Evolutionary conservation across 2,329 filamentous ascomycete species (phyloP), one percentile per base, ranked within the genome.

Genomic region (Lasiodiplodia citricola): DNA sequence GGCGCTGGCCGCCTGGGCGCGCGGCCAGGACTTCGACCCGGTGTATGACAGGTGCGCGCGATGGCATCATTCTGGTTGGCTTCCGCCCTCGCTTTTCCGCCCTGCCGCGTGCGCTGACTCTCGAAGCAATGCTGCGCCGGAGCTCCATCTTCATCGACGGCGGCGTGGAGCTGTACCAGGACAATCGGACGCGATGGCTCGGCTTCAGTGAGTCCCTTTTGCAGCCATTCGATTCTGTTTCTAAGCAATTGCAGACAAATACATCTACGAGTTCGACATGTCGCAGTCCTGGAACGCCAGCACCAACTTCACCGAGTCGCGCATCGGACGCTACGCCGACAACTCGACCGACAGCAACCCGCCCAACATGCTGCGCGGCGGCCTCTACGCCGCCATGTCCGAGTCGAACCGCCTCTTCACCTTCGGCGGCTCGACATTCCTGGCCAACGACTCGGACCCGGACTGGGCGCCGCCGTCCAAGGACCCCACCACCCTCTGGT

Each of bases 351-450:
- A 21, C n/a, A 16, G 18, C 16, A 50, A 64, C n/a, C 74, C 75
- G 1, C 76, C 76, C 4, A 50, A 74, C 16, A 67, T 76, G 16
- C 54, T 76, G 28, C 72, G 74, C 13, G 78, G 77, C 7, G 74
- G 75, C 7, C 62, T 80, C 25, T 79, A 72, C 57, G 70, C 73
- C 8, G 77, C 76, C 25, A 35, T 70, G 11, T 35, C 71, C 3
- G 68, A 70, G 13, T 72, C 75, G 23, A 54, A 68, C 14, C 74
- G 72, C n/a, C 70, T 80, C 21, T 79, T 76, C 52, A 74, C 76
- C 13, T 79, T 75, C 66, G 78, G 77, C 10, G 78, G 78, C 18
- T 77, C 77, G 4, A 74, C 73, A 2, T 75, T 74, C 18, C 72
- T 70, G 3, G 70, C 68, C 23, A 79, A 79, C 67, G 73, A 70